Evolutionary conservation across 1,139 yeast species (phyloP), one percentile per base, ranked within the genome.

Genomic region (Candida anutae): DNA sequence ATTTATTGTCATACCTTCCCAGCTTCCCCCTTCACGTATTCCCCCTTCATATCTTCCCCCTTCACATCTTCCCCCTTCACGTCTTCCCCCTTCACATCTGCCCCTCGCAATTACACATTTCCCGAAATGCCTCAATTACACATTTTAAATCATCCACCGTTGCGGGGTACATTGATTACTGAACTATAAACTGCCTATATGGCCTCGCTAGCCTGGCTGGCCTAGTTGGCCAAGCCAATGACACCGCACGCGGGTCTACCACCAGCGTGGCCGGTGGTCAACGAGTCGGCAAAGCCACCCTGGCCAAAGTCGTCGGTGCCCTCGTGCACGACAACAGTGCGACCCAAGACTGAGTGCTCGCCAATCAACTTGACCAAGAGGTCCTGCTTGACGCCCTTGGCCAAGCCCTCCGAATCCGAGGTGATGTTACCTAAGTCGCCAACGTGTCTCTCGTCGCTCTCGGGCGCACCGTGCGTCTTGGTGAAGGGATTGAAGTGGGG

Each of bases 171-270:
- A n/a, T n/a, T n/a, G n/a, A n/a, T n/a, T n/a, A n/a, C n/a, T n/a
- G n/a, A n/a, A n/a, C n/a, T n/a, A n/a, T n/a, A n/a, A n/a, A n/a
- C n/a, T n/a, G n/a, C n/a, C n/a, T n/a, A n/a, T n/a, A n/a, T n/a
- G n/a, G n/a, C n/a, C n/a, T n/a, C n/a, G n/a, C n/a, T n/a, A n/a
- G n/a, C n/a, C n/a, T n/a, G n/a, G n/a, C n/a, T n/a, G n/a, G 10
- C 19, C 10, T 60, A 63, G 34, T 57, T 53, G 38, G 83, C 49
- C 40, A 82, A 53, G 50, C 98, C 97, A 68, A 90, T 88, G 55
- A 90, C 97, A 70, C 98, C 97, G 69, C 98, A 90, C 42, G 98
- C 98, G 44, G 94, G 88, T 77, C 98, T 85, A 47, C 82, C 90
- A 58, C 98, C 97, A 38, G 98, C 97, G 55, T 90, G 88, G 66